Conservation (phyloP, 2,329 filamentous ascomycete species). For the Fusarium algeriense region DNA sequence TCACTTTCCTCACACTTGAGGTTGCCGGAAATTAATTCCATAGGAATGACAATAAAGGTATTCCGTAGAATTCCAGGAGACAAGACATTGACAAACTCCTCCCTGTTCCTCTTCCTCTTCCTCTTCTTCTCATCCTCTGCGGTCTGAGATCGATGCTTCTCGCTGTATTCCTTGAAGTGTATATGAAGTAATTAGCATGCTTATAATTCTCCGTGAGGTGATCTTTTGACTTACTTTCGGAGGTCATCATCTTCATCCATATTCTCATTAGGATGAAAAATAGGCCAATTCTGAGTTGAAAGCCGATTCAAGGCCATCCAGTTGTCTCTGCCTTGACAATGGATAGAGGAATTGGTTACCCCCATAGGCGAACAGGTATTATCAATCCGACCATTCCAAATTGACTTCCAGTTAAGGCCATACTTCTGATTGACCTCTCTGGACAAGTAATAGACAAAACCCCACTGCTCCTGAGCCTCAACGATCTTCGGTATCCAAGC, state of each 20-base stretch:
- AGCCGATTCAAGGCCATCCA: too few species aligned
- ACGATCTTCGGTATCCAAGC: slow-evolving; percentile 27
- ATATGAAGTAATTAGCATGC: slow-evolving; percentile 8
- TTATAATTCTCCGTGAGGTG: not conserved
- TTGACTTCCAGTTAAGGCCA: slow-evolving; percentile 14
- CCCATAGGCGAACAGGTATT: too few species aligned
- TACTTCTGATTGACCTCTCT: slow-evolving; percentile 14
- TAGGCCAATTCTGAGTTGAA: slow-evolving; percentile 20
- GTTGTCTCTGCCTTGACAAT: slow-evolving; percentile 20
- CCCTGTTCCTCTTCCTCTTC: too few species aligned
- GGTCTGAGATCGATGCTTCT: too few species aligned
- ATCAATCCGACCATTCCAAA: too few species aligned
- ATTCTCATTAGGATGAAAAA: slow-evolving; percentile 1
- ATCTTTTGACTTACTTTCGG: slow-evolving; percentile 10
- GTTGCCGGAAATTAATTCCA: slow-evolving; percentile 20
- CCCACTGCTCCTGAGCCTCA: slow-evolving; percentile 15
- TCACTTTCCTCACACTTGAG: too few species aligned
- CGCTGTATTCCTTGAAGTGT: slow-evolving; percentile 39
- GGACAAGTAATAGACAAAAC: slow-evolving; percentile 34
- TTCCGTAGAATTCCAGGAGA: slow-evolving; percentile 23
- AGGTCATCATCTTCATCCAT: slow-evolving; percentile 28
- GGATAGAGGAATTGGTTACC: too few species aligned
- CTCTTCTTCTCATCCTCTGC: too few species aligned
- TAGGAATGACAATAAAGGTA: slow-evolving; percentile 31
- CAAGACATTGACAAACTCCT: not conserved